phyloP scores from a whole-genome alignment of 225 moss, liverwort and hornwort species.

The Rhytidiadelphus loreus region DNA sequence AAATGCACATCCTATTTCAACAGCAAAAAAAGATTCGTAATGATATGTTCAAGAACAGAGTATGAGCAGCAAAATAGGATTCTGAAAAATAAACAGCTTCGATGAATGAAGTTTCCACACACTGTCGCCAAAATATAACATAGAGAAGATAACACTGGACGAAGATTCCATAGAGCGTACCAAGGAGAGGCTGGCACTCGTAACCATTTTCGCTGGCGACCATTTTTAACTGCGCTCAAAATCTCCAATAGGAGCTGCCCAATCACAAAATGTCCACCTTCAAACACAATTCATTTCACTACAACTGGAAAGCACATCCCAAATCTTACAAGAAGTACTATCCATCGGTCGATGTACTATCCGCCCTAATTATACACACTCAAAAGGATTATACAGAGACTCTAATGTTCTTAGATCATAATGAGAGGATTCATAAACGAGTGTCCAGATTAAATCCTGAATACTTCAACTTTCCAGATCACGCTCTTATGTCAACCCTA shows the following conservation, averaged over 20 bases:
- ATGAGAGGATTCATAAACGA: neutral
- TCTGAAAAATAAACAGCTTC: neutral
- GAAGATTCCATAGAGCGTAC: neutral
- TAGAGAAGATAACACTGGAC: neutral
- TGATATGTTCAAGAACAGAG: neutral
- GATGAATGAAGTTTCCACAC: neutral
- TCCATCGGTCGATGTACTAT: neutral
- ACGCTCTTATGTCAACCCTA: neutral
- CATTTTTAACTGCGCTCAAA: conserved; percentile 16
- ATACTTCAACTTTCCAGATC: neutral
- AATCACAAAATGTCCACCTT: neutral
- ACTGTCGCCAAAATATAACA: no score
- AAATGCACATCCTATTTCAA: no score
- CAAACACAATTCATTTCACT: neutral
- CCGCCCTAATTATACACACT: neutral
- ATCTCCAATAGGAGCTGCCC: neutral
- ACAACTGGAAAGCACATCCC: neutral
- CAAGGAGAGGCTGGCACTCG: conserved; percentile 57
- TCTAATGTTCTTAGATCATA: neutral
- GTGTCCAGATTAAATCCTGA: neutral
- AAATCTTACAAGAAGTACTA: neutral
- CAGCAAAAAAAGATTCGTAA: neutral
- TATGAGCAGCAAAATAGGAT: neutral
- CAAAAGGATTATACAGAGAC: neutral
- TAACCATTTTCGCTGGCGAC: conserved; percentile 40